Base-by-base conservation (phyloP, 768 basidiomycete genomes). In the Russula earlei region DNA sequence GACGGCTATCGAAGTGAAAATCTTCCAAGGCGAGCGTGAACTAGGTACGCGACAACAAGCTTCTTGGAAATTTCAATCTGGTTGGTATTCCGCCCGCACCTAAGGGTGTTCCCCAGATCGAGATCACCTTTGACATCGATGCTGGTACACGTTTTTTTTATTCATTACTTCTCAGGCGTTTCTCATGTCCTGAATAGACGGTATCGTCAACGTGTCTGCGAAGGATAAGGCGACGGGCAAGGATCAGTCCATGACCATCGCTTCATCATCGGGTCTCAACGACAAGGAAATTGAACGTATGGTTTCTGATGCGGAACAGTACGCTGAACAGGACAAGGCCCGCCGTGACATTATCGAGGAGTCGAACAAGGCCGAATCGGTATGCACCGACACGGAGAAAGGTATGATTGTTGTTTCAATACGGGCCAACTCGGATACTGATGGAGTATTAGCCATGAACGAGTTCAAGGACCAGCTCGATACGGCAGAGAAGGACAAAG, bases 1-100 rank as follows among this genome's bases (percentile, higher is more conserved):
- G 74, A 95, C 89, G n/a, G 94, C 95, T 36, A 97, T 99, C 62
- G 94, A 98, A 71, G 95, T 99, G 71, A 98, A 98, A 83, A 93
- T 99, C 64, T 99, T 83, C 80, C 96, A 99, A 75, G 96, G 96
- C 67, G 96, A 99, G 77, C 94, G 96, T 76, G 96, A 97, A 69
- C 83, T 98, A 63, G n/a, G 94, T 97, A 55, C 80, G 89, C 53
- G 96, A 98, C 76, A 98, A 98, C 84, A 99, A 98, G 74, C 74
- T 97, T 7, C 86, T 99, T 55, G 96, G 96, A 60, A 95, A 97
- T 78, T 99, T 99, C 86, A 96, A 97, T 75, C 88, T 99, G 59
- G 91, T 94, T 58, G 96, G 95, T 49, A 93, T 99, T 55, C 95
- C 96, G 5, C 85, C 85, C 33, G 82, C 83, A 12, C 83, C 81